phyloP scores from a whole-genome alignment of 2,329 filamentous ascomycete species.

The Claviceps africana region DNA sequence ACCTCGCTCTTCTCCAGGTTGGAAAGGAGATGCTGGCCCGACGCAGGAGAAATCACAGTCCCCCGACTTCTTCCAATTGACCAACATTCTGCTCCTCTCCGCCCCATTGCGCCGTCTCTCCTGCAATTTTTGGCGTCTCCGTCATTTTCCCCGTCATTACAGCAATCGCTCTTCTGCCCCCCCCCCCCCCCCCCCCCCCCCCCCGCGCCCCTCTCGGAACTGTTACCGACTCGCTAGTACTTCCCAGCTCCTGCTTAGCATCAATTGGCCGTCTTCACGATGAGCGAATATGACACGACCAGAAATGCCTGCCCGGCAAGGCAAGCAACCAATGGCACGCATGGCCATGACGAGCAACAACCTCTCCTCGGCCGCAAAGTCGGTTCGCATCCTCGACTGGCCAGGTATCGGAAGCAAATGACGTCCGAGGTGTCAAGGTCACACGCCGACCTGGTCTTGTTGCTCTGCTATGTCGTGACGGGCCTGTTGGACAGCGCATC shows the following conservation, averaged over 20 bases:
- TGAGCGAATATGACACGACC: conserved; percentile 8
- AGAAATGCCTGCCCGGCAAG: neutral
- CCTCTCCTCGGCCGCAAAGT: conserved; percentile 17
- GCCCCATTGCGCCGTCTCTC: too few species aligned
- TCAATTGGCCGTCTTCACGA: neutral
- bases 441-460: conserved; percentile 53
- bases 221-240: neutral
- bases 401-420: conserved; percentile 21
- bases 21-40: too few species aligned
- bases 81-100: too few species aligned
- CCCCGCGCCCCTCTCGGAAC: too few species aligned
- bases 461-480: conserved; percentile 63
- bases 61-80: too few species aligned
- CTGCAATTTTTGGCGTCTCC: too few species aligned
- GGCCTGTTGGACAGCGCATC: conserved; percentile 65
- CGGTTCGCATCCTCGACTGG: conserved; percentile 8
- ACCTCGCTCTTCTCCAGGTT: too few species aligned
- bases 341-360: conserved; percentile 10
- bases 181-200: too few species aligned
- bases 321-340: neutral
- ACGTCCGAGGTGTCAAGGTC: conserved; percentile 39
- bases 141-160: too few species aligned
- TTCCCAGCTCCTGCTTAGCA: neutral
- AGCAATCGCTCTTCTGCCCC: too few species aligned
- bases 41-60: too few species aligned